These are phyloP conservation scores for Tolypocladium album DNA, from an alignment of 2,329 filamentous ascomycete genomes.

Conservation along the genomic window DNA sequence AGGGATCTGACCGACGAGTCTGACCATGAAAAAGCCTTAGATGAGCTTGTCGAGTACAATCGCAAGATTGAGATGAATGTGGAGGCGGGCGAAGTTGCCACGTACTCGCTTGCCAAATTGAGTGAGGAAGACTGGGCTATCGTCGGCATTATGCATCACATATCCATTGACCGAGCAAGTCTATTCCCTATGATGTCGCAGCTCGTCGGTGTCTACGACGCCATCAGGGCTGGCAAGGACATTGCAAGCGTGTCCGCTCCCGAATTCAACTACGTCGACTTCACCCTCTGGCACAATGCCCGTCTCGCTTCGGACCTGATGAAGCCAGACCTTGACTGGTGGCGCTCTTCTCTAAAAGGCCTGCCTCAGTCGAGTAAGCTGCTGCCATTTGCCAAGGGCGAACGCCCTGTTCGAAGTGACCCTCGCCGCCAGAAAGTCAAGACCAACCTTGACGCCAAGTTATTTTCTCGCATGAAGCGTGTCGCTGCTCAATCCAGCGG, in stretches of 20 bases:
- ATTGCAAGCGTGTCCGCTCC: background rate
- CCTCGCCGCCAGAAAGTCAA: background rate
- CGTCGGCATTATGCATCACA: background rate
- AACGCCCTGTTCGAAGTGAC: background rate
- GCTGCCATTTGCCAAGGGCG: background rate
- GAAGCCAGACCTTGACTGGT: background rate
- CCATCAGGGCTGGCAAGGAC: background rate
- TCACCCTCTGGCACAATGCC: background rate
- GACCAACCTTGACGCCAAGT: background rate
- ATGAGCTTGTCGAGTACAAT: background rate
- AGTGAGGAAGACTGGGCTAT: background rate
- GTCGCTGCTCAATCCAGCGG: background rate
- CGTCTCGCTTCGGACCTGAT: background rate
- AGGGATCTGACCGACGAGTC: background rate
- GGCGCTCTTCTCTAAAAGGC: background rate
- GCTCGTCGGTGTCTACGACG: background rate
- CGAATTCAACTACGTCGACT: background rate
- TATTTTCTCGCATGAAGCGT: background rate
- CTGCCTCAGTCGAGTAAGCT: background rate
- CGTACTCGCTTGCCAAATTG: background rate
- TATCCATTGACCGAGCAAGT: background rate
- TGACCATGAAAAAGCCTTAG: background rate
- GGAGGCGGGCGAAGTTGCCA: background rate
- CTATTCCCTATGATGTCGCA: background rate
- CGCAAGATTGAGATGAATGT: background rate